A percentile compares a stretch with the other conserved stretches of the same genome.
phyloP scores from a whole-genome alignment of 208 protist species.

The Trypanosomatidae sp. region DNA sequence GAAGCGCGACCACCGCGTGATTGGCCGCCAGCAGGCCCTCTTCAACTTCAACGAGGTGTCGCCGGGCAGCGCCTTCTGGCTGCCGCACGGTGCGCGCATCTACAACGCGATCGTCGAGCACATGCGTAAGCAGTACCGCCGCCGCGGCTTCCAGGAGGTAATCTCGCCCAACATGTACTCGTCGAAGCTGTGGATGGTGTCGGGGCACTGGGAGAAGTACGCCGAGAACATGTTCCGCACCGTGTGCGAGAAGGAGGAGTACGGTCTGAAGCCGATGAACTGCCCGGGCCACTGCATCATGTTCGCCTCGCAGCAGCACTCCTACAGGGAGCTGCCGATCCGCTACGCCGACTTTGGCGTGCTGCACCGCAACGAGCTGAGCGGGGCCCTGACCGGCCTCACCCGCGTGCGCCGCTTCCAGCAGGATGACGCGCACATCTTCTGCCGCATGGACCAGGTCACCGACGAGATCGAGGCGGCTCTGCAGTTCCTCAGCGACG shows the following conservation, averaged over 20 bases:
- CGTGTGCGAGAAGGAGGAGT: slow-evolving; percentile 86
- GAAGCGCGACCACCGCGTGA: slow-evolving; percentile 95
- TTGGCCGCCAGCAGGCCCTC: slow-evolving; percentile 97
- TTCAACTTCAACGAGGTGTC: slow-evolving; percentile 99
- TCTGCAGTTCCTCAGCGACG: slow-evolving; percentile 95
- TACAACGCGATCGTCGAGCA: slow-evolving; percentile 95
- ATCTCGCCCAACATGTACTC: slow-evolving; percentile 99
- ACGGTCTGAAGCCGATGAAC: slow-evolving; percentile 99
- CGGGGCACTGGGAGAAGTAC: slow-evolving; percentile 99
- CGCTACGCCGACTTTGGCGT: slow-evolving; percentile 99
- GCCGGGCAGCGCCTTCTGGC: slow-evolving; percentile 98
- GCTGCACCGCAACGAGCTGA: slow-evolving; percentile 99
- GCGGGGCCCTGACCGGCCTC: slow-evolving; percentile 98
- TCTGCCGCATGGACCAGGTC: slow-evolving; percentile 97
- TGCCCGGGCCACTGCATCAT: slow-evolving; percentile 99
- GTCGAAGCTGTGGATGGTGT: slow-evolving; percentile 98
- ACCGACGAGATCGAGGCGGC: slow-evolving; percentile 89
- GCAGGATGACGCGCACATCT: slow-evolving; percentile 99
- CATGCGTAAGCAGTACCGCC: slow-evolving; percentile 89
- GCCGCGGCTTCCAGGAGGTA: slow-evolving; percentile 97
- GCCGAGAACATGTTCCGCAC: slow-evolving; percentile 99
- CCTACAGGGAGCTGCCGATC: slow-evolving; percentile 99
- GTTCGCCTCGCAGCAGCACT: slow-evolving; percentile 93
- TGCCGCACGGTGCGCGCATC: slow-evolving; percentile 98
- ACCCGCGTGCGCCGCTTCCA: slow-evolving; percentile 99